Evolutionary conservation across 78 protist genomes (phyloP).

Genomic region (Dictyostelium brefeldianum): DNA sequence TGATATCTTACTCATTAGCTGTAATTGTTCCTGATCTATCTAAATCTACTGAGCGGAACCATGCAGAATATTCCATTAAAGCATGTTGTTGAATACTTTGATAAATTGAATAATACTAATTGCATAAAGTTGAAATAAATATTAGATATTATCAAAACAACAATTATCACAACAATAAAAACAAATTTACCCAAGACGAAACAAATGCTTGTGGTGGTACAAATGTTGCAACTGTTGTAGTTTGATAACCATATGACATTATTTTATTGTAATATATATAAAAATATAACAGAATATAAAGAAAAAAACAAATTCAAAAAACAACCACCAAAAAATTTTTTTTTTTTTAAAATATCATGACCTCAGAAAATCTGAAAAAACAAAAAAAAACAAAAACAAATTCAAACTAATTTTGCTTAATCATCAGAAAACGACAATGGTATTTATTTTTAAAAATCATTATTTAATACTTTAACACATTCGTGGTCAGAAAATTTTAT

Average conservation of each 20-base stretch:
- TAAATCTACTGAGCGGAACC: slow-evolving; percentile 37
- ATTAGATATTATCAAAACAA: no score
- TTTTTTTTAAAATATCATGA: no score
- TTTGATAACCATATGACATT: background rate
- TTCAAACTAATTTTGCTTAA: no score
- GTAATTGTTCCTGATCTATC: slow-evolving; percentile 46
- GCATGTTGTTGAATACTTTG: slow-evolving; percentile 17
- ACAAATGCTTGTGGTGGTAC: slow-evolving; percentile 36
- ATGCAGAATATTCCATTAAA: slow-evolving; percentile 13
- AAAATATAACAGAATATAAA: background rate
- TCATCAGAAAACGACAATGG: no score
- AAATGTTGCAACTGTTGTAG: background rate
- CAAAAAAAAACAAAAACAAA: no score
- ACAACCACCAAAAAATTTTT: no score
- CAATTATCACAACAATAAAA: no score
- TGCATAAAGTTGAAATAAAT: background rate
- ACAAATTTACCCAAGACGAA: slow-evolving; percentile 19
- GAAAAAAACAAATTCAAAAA: background rate
- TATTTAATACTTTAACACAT: no score
- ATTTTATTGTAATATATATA: background rate
- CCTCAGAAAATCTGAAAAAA: no score
- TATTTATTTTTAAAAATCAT: no score
- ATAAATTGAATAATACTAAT: slow-evolving; percentile 13
- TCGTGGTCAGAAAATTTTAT: no score
- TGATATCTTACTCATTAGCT: background rate